A percentile compares a stretch with the other conserved stretches of the same genome.
Evolutionary conservation across 768 basidiomycete genomes (phyloP).

Genomic region (Auricularia auricula-judae): DNA sequence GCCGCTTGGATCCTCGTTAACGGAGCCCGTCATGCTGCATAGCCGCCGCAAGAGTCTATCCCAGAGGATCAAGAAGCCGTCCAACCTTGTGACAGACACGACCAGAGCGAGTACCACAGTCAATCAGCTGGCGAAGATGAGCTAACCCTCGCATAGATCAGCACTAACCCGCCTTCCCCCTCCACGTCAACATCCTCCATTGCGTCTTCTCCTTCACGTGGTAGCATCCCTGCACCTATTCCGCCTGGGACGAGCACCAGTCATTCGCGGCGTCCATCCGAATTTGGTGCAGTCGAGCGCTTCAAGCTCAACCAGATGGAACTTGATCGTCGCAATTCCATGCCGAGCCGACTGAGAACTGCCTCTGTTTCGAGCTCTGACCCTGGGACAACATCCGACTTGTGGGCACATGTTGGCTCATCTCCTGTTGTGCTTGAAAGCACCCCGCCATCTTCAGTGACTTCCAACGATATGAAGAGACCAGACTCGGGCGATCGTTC

Average conservation of each 20-base stretch:
- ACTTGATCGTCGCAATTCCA: conserved; percentile 63
- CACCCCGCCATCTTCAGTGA: conserved; percentile 78
- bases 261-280: conserved; percentile 80
- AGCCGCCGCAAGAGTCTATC: conserved; percentile 72
- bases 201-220: conserved; percentile 77
- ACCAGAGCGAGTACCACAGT: conserved; percentile 23
- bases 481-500: conserved; percentile 75
- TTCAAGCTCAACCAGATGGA: conserved; percentile 80
- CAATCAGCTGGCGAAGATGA: neutral
- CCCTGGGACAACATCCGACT: conserved; percentile 68
- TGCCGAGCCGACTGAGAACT: conserved; percentile 80
- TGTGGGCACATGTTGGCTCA: conserved; percentile 52
- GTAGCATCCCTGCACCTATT: conserved; percentile 50
- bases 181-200: conserved; percentile 87
- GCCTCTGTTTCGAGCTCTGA: conserved; percentile 76
- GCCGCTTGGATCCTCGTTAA: conserved; percentile 62
- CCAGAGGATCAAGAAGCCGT: conserved; percentile 68
- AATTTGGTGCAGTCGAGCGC: conserved; percentile 76
- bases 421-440: conserved; percentile 44
- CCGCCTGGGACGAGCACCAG: conserved; percentile 52
- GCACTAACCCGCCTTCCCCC: conserved; percentile 81
- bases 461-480: conserved; percentile 69
- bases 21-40: conserved; percentile 40
- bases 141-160: conserved; percentile 25
- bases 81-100: conserved; percentile 60